Conservation (phyloP, 2,329 filamentous ascomycete genomes). For the Sarocladiaceae sp. region DNA sequence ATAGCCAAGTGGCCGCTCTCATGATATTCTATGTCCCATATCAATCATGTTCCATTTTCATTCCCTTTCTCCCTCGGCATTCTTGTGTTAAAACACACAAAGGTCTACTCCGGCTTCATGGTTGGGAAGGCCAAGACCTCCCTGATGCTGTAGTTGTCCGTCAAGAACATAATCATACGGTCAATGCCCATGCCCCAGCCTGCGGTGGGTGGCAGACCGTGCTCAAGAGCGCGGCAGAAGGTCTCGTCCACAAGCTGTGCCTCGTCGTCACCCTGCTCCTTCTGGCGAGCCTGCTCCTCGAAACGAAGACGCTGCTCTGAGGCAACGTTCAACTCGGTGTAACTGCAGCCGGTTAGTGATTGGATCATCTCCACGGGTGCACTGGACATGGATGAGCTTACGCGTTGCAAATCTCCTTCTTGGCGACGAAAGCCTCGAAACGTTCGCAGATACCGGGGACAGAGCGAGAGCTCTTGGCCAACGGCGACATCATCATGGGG, state of each 20-base stretch:
- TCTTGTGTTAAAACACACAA: constrained; percentile 24
- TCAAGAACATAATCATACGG: constrained; percentile 90
- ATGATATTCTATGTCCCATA: background rate
- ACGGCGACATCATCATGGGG: constrained; percentile 68
- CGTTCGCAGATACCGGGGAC: constrained; percentile 85
- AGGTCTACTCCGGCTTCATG: constrained; percentile 76
- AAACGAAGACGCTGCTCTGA: constrained; percentile 82
- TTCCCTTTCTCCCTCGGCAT: constrained; percentile 31
- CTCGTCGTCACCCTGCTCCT: constrained; percentile 94
- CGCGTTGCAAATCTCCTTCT: constrained; percentile 83
- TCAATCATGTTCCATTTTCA: background rate
- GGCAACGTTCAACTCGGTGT: constrained; percentile 90
- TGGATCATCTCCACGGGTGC: no score
- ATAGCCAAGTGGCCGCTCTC: constrained; percentile 5
- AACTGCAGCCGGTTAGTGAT: constrained; percentile 32
- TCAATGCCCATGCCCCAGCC: constrained; percentile 97
- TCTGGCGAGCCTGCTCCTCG: constrained; percentile 92
- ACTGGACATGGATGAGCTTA: constrained; percentile 20
- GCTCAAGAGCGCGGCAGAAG: constrained; percentile 85
- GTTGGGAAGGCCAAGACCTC: constrained; percentile 96
- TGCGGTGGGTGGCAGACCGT: constrained; percentile 85
- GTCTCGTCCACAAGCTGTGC: constrained; percentile 94
- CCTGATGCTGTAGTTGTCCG: constrained; percentile 88
- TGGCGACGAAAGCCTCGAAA: constrained; percentile 85
- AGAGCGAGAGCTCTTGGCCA: constrained; percentile 89